A percentile compares a stretch with the other conserved stretches of the same genome.
Evolutionary conservation across 306 rosid genomes (phyloP).

Genomic region (Lathyrus tuberosus): DNA sequence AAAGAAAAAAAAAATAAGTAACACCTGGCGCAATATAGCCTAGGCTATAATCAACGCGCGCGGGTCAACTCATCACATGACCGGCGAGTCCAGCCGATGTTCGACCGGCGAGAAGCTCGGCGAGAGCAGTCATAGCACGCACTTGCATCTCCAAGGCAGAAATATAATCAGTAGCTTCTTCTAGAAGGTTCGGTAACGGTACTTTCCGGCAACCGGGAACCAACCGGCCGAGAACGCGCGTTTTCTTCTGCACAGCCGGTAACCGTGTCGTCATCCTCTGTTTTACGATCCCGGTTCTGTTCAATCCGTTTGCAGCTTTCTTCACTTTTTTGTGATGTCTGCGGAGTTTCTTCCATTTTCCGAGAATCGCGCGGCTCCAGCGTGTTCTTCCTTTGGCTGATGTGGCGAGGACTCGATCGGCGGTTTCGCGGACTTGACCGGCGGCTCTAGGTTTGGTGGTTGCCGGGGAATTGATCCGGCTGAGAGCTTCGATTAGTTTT

Average conservation of each 20-base stretch:
- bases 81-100: slow-evolving; percentile 43
- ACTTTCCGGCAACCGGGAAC: slow-evolving; percentile 89
- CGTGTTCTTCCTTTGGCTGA: slow-evolving; percentile 74
- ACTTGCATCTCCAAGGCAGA: slow-evolving; percentile 96
- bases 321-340: slow-evolving; percentile 50
- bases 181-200: slow-evolving; percentile 80
- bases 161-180: slow-evolving; percentile 82
- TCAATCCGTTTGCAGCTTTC: slow-evolving; percentile 39
- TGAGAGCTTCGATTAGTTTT: slow-evolving; percentile 66
- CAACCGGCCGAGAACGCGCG: slow-evolving; percentile 65
- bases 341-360: slow-evolving; percentile 35
- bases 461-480: slow-evolving; percentile 33
- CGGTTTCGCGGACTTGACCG: slow-evolving; percentile 54
- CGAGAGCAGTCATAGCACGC: slow-evolving; percentile 71
- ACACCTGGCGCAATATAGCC: slow-evolving; percentile 62
- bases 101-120: slow-evolving; percentile 62
- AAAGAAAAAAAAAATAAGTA: slow-evolving; percentile 19
- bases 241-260: slow-evolving; percentile 66
- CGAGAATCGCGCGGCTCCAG: slow-evolving; percentile 90
- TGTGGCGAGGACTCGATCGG: slow-evolving; percentile 76
- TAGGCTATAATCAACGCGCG: slow-evolving; percentile 33
- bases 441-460: slow-evolving; percentile 28
- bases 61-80: slow-evolving; percentile 47
- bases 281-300: slow-evolving; percentile 38
- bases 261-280: slow-evolving; percentile 38